Conservation (phyloP, 768 basidiomycete species). For the Hypsizygus marmoreus region DNA sequence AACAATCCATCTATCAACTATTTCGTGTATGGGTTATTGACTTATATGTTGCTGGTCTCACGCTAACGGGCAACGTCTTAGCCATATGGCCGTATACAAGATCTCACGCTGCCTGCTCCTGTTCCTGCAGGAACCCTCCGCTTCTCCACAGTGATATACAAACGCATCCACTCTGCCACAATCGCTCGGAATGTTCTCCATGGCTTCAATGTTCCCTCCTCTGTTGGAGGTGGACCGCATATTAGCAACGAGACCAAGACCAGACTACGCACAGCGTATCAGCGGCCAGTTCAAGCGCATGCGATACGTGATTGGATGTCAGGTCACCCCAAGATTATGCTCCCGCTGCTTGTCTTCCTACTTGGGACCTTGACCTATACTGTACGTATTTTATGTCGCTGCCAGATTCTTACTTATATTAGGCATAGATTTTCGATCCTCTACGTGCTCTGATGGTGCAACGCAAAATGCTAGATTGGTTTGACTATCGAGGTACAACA, state of each 20-base stretch:
- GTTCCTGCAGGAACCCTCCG: constrained; percentile 69
- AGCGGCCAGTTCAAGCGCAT: constrained; percentile 66
- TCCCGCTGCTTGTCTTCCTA: constrained; percentile 82
- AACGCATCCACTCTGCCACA: constrained; percentile 65
- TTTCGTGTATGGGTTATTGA: constrained; percentile 59
- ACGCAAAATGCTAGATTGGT: constrained; percentile 81
- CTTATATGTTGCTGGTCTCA: neutral
- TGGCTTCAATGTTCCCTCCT: constrained; percentile 44
- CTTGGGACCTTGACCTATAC: constrained; percentile 90
- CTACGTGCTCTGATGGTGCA: constrained; percentile 83
- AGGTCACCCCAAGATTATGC: constrained; percentile 81
- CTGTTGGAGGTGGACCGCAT: constrained; percentile 15
- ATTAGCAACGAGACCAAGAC: constrained; percentile 37
- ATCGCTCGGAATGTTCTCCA: constrained; percentile 85
- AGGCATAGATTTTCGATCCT: constrained; percentile 82
- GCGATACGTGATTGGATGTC: constrained; percentile 78
- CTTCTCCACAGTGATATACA: constrained; percentile 64
- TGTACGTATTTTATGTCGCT: constrained; percentile 41
- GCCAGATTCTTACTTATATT: neutral
- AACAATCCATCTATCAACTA: constrained; percentile 76
- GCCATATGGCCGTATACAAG: constrained; percentile 82
- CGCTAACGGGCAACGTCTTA: constrained; percentile 28
- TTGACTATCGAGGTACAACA: constrained; percentile 68
- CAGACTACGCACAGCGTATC: constrained; percentile 56
- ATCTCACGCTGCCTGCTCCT: constrained; percentile 61